Evolutionary conservation across 2,329 filamentous ascomycete genomes (phyloP).

Genomic region (Hypoxylon sp.): DNA sequence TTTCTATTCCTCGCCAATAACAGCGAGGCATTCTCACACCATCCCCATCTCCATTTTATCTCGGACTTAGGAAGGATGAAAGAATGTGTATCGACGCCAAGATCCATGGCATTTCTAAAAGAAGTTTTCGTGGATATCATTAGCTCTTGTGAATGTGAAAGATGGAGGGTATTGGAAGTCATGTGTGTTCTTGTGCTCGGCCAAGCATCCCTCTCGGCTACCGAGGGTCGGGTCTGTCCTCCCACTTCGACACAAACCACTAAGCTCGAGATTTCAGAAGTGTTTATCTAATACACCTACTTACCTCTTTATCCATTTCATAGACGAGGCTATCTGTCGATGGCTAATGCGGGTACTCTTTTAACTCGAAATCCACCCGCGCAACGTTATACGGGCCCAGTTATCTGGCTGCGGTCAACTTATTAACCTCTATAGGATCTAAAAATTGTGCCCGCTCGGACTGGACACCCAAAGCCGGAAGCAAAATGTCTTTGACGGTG

Average conservation of each 20-base stretch:
- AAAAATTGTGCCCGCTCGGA: slow-evolving; percentile 3
- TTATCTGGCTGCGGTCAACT: slow-evolving; percentile 12
- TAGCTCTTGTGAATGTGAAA: neutral
- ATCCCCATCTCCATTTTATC: slow-evolving; percentile 20
- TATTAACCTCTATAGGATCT: slow-evolving; percentile 7
- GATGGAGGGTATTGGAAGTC: slow-evolving; percentile 13
- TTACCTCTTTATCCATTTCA: slow-evolving; percentile 6
- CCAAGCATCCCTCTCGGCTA: slow-evolving; percentile 25
- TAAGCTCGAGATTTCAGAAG: slow-evolving; percentile 18
- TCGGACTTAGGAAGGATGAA: slow-evolving; percentile 23
- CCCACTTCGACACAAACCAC: slow-evolving; percentile 12
- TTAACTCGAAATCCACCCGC: neutral
- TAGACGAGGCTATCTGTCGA: slow-evolving; percentile 7
- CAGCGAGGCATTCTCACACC: slow-evolving; percentile 6
- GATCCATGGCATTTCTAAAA: slow-evolving; percentile 28
- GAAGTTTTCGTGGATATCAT: slow-evolving; percentile 13
- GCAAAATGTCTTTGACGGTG: slow-evolving; percentile 68
- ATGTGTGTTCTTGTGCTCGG: slow-evolving; percentile 24
- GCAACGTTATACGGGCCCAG: neutral
- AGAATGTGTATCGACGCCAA: slow-evolving; percentile 31
- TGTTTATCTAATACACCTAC: neutral
- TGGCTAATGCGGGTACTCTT: slow-evolving; percentile 5
- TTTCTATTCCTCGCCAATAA: slow-evolving; percentile 20
- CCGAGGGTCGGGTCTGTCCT: slow-evolving; percentile 22
- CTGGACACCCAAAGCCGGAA: slow-evolving; percentile 25